These are phyloP conservation scores for Suillus decipiens DNA, from an alignment of 768 basidiomycete species.

Conservation along the genomic window DNA sequence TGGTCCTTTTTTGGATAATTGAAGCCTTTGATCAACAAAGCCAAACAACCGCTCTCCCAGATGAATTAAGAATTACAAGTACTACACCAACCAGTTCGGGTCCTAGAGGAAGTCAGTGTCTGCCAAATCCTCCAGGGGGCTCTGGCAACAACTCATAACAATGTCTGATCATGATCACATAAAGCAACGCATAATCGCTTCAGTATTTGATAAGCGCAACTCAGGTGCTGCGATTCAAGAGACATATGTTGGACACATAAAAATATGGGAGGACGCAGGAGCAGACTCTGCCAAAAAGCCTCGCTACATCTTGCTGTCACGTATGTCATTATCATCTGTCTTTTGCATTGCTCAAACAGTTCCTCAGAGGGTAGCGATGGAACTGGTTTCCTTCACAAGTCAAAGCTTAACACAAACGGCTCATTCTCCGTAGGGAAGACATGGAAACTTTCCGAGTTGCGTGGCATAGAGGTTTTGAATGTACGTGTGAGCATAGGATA, in stretches of 20 bases:
- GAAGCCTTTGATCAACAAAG: conserved; percentile 23
- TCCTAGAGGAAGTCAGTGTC: neutral
- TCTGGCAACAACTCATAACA: neutral
- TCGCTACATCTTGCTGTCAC: conserved; percentile 86
- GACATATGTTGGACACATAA: conserved; percentile 83
- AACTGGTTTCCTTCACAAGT: conserved; percentile 86
- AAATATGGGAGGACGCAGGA: conserved; percentile 89
- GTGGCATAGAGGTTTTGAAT: conserved; percentile 71
- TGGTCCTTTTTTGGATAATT: conserved; percentile 12
- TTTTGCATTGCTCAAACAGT: conserved; percentile 3
- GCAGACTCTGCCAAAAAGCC: conserved; percentile 79
- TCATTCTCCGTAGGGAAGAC: conserved; percentile 98
- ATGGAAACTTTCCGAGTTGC: conserved; percentile 84
- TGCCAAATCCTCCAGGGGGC: neutral
- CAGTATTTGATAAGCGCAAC: conserved; percentile 78
- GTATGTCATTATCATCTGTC: conserved; percentile 51
- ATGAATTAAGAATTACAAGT: neutral
- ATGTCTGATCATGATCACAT: conserved; percentile 52
- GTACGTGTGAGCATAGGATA: conserved; percentile 46
- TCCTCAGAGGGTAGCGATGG: conserved; percentile 59
- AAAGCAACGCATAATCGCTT: conserved; percentile 73
- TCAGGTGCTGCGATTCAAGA: conserved; percentile 68
- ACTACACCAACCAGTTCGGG: neutral
- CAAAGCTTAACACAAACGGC: conserved; percentile 92
- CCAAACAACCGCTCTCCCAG: conserved; percentile 18